Base-by-base conservation (phyloP, 1,284 basidiomycete species). In the Ustilago hordei region DNA sequence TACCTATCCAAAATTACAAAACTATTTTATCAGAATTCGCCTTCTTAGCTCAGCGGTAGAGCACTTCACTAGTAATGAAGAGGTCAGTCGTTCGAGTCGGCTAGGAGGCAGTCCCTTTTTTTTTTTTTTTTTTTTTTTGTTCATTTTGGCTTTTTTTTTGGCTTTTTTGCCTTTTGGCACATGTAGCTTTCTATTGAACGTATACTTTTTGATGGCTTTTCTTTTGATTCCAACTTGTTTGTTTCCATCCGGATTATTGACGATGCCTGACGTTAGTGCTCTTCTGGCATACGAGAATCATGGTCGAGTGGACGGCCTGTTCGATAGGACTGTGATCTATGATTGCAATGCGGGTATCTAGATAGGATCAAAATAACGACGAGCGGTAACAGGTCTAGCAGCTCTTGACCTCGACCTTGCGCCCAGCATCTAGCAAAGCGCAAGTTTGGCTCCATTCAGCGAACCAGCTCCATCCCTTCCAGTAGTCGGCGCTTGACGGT, bases 381-480 rank as follows among this genome's bases (percentile, higher is more conserved):
- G 23, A 28, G 23, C 23, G 15, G 7, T 55, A 15, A 17, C 19
- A 34, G 8, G 3, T 41, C 63, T 65, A 78, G 60, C 76, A 63
- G 60, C 75, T 68, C 57, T 71, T 55, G 62, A 92, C 86, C 8
- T 89, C 86, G 45, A 93, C 88, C 36, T 79, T 85, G 2, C 88
- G 86, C 0, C 89, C 91, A 31, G 87, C 86, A 70, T 91, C 89
- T 41, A 94, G 85, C 32, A 93, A 90, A n/a, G 85, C 86, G 35
- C 90, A 88, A 0, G 90, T 89, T 84, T 94, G 93, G 3, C 87
- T 86, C 11, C 90, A 89, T 64, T 91, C 90, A 8, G 89, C 90
- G 85, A 94, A 95, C 93, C 93, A 95, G 60, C 90, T 90, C 79
- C 91, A 89, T 0, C 92, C 92, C 84, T 95, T 95, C 58, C 87